Evolutionary conservation across 2,329 filamentous ascomycete genomes (phyloP).

Genomic region (Calonectria henricotiae): DNA sequence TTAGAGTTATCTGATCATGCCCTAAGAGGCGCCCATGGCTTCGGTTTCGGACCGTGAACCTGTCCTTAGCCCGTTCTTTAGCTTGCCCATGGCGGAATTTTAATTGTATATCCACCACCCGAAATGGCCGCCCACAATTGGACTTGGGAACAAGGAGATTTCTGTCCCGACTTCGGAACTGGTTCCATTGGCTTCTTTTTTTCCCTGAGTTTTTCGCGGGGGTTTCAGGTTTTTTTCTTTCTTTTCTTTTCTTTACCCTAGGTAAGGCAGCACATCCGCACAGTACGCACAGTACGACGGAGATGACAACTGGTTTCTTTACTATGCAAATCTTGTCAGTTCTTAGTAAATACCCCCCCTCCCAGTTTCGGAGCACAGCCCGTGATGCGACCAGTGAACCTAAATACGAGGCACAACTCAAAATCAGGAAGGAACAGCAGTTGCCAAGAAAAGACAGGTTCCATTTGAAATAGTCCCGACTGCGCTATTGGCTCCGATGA

Average conservation of each 20-base stretch:
- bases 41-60: neutral
- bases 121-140: neutral
- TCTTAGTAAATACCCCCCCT: neutral
- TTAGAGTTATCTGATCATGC: constrained; percentile 6
- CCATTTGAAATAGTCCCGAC: neutral
- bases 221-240: too few species aligned
- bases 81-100: neutral
- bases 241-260: too few species aligned
- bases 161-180: neutral
- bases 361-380: neutral
- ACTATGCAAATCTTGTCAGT: neutral
- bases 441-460: neutral
- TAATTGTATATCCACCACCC: constrained; percentile 1
- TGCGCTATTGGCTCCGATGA: neutral
- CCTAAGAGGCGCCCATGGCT: neutral
- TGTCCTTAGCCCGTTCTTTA: neutral
- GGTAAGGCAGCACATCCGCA: too few species aligned
- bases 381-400: neutral
- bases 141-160: neutral
- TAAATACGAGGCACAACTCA: neutral
- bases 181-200: too few species aligned
- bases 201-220: too few species aligned
- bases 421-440: neutral
- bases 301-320: neutral
- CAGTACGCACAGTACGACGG: neutral